Conservation (phyloP, 768 basidiomycete species). For the Termitomyces bulborhizus region DNA sequence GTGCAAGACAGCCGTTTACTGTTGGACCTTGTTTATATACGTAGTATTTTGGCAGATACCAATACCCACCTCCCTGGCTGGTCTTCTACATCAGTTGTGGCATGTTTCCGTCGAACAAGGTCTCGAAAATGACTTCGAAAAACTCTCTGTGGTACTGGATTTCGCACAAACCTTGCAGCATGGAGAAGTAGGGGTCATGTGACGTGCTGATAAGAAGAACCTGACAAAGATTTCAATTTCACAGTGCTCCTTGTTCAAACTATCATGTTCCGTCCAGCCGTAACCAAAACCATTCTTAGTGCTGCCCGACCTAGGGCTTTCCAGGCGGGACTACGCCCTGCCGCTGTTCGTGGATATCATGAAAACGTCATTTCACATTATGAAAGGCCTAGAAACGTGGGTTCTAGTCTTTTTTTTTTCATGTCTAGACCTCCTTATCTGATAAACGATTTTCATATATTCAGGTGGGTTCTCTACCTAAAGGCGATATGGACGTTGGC, state of each 20-base stretch:
- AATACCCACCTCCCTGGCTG: not conserved
- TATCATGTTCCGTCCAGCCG: conserved; percentile 59
- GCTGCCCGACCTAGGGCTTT: conserved; percentile 37
- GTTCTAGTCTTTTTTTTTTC: conserved; percentile 32
- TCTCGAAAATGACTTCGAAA: not conserved
- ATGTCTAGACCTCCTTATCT: conserved; percentile 42
- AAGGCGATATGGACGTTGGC: conserved; percentile 86
- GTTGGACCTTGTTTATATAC: not conserved
- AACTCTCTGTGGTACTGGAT: not conserved
- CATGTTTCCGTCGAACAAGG: not conserved
- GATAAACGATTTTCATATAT: conserved; percentile 37
- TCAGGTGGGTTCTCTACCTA: conserved; percentile 94
- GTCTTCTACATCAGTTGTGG: not conserved
- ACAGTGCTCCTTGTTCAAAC: conserved; percentile 9
- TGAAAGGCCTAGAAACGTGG: conserved; percentile 93
- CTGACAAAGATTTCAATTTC: conserved; percentile 16
- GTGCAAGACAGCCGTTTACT: not conserved
- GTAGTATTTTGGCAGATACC: not conserved
- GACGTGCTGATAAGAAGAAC: not conserved
- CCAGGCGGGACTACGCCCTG: conserved; percentile 38
- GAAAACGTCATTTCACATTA: conserved; percentile 98
- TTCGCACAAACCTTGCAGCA: not conserved
- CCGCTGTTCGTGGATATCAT: conserved; percentile 72
- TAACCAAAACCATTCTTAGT: conserved; percentile 44
- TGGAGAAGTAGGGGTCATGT: not conserved